Evolutionary conservation across 2,329 filamentous ascomycete species (phyloP).

Genomic region (Sporothrix pallida): DNA sequence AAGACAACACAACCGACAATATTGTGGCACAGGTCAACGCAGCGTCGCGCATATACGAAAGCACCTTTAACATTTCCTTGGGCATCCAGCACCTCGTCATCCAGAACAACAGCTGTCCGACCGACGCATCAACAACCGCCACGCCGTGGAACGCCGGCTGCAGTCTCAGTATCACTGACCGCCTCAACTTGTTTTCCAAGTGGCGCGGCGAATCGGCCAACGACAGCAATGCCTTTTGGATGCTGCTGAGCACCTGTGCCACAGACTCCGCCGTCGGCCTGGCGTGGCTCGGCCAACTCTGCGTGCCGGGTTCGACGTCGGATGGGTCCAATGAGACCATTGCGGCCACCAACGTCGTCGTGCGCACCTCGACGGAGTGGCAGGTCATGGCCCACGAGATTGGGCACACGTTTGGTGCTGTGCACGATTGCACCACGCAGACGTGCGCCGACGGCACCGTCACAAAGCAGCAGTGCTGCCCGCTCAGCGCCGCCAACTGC

Average conservation of each 20-base stretch:
- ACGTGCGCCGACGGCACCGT: conserved; percentile 68
- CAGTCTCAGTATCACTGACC: conserved; percentile 70
- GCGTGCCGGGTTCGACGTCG: conserved; percentile 65
- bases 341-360: conserved; percentile 86
- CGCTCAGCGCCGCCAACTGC: conserved; percentile 69
- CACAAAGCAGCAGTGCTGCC: conserved; percentile 72
- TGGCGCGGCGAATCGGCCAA: conserved; percentile 76
- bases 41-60: conserved; percentile 87
- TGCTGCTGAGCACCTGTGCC: conserved; percentile 79
- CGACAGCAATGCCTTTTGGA: conserved; percentile 93
- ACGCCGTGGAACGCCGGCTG: conserved; percentile 88
- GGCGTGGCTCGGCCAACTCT: conserved; percentile 91
- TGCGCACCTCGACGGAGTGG: conserved; percentile 84
- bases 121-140: conserved; percentile 61
- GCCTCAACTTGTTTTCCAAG: conserved; percentile 83
- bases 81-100: conserved; percentile 86
- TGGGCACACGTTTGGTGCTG: conserved; percentile 92
- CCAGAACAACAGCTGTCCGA: conserved; percentile 75
- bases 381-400: conserved; percentile 94
- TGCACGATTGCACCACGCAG: conserved; percentile 82
- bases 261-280: conserved; percentile 86
- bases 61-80: conserved; percentile 91
- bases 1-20: conserved; percentile 69
- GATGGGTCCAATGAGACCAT: conserved; percentile 70
- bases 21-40: conserved; percentile 84